A percentile compares a stretch with the other conserved stretches of the same genome.
Evolutionary conservation across 2,329 filamentous ascomycete genomes (phyloP).

Genomic region (Ophiosphaerella herpotricha): DNA sequence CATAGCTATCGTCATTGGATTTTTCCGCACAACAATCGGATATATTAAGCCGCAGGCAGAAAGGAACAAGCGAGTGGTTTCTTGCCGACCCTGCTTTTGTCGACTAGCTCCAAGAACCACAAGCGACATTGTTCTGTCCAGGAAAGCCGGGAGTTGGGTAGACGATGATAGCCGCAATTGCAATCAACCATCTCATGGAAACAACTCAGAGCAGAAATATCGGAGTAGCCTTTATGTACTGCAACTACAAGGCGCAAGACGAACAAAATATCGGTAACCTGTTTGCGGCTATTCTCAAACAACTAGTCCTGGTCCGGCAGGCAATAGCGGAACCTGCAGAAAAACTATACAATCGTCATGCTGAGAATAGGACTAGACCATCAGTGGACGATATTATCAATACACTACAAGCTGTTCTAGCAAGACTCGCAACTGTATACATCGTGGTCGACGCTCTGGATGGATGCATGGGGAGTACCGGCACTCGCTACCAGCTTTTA

Average conservation of each 20-base stretch:
- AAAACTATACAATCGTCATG: constrained; percentile 5
- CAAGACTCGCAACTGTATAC: constrained; percentile 6
- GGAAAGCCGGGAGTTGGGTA: constrained; percentile 35
- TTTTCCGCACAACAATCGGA: constrained; percentile 19
- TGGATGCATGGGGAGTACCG: constrained; percentile 27
- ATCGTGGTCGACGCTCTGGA: constrained; percentile 43
- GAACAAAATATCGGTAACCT: constrained; percentile 38
- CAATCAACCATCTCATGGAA: constrained; percentile 15
- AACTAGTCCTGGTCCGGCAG: constrained; percentile 11
- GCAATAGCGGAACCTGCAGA: constrained; percentile 1
- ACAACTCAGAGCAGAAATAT: constrained; percentile 18
- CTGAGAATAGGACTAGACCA: constrained; percentile 6
- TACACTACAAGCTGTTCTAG: constrained; percentile 4
- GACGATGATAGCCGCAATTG: constrained; percentile 30
- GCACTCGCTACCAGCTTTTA: constrained; percentile 1
- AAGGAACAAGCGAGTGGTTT: neutral
- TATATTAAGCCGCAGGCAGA: constrained; percentile 11
- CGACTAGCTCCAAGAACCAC: constrained; percentile 8
- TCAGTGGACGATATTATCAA: constrained; percentile 10
- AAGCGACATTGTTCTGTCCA: constrained; percentile 13
- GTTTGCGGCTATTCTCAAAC: constrained; percentile 16
- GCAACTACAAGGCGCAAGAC: constrained; percentile 47
- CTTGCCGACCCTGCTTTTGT: neutral
- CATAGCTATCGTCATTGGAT: constrained; percentile 13
- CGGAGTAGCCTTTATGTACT: constrained; percentile 56